Conservation (phyloP, 257 asterid genomes). For the Verbena officinalis region DNA sequence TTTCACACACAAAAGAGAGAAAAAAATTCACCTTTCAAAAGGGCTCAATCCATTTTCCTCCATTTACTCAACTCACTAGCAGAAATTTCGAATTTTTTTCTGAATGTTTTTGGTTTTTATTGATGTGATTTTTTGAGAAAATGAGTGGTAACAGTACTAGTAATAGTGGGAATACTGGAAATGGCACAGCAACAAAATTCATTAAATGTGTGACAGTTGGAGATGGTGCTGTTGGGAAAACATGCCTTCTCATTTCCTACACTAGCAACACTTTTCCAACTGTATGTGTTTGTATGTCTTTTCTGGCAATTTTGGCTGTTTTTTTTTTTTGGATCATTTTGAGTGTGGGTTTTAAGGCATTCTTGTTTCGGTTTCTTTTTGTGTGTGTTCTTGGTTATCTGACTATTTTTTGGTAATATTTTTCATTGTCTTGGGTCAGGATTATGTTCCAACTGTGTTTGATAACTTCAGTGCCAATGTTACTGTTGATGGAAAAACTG, state of each 20-base stretch:
- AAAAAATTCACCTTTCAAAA: slow-evolving; percentile 14
- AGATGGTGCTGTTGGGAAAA: slow-evolving; percentile 64
- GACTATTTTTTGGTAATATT: background rate
- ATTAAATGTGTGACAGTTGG: slow-evolving; percentile 62
- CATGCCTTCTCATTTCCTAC: slow-evolving; percentile 57
- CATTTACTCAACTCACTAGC: background rate
- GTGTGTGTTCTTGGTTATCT: slow-evolving; percentile 1
- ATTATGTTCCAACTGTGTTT: slow-evolving; percentile 59
- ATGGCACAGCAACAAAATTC: slow-evolving; percentile 47
- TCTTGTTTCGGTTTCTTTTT: background rate
- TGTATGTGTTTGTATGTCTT: slow-evolving; percentile 26
- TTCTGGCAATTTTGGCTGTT: background rate
- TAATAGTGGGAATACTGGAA: slow-evolving; percentile 29
- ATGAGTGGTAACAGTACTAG: slow-evolving; percentile 37
- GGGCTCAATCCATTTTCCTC: slow-evolving; percentile 16
- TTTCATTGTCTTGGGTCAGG: slow-evolving; percentile 27
- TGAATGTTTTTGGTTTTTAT: background rate
- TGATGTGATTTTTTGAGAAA: slow-evolving; percentile 32
- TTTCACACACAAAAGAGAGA: slow-evolving; percentile 4
- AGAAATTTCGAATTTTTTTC: background rate
- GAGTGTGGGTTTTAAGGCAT: background rate
- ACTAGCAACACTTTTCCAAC: slow-evolving; percentile 63
- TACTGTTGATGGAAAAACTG: slow-evolving; percentile 53
- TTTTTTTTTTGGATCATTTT: too few relatives aligned
- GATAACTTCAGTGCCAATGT: slow-evolving; percentile 63